These are phyloP conservation scores for Mercurialis annua DNA, from an alignment of 345 rosid species.

Conservation along the genomic window DNA sequence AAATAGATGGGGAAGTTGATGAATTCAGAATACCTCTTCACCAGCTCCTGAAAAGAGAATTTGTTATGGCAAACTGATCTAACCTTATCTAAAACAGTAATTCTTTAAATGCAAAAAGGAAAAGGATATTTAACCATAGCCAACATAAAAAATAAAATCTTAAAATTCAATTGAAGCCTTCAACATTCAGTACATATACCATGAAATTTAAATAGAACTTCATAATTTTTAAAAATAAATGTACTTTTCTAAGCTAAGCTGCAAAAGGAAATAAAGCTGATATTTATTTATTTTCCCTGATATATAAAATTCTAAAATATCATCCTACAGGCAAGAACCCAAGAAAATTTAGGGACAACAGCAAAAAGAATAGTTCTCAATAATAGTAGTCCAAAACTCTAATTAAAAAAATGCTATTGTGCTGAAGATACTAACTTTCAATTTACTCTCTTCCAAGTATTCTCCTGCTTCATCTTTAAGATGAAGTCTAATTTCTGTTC, in stretches of 20 bases:
- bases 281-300: too few species aligned
- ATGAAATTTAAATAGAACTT: not conserved
- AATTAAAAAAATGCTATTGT: not conserved
- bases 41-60: constrained; percentile 62
- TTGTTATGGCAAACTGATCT: not conserved
- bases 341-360: too few species aligned
- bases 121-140: not conserved
- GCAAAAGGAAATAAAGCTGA: not conserved
- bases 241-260: not conserved
- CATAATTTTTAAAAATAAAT: not conserved
- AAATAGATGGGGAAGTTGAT: constrained; percentile 88
- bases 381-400: too few species aligned
- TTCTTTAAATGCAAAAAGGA: not conserved
- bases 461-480: constrained; percentile 97
- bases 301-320: too few species aligned
- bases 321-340: too few species aligned
- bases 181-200: not conserved
- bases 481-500: constrained; percentile 93
- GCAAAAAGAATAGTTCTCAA: too few species aligned
- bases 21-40: constrained; percentile 95
- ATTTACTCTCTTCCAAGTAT: constrained; percentile 85
- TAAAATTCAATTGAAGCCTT: not conserved
- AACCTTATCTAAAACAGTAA: not conserved
- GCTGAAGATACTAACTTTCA: constrained; percentile 51
- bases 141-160: not conserved